A percentile compares a stretch with the other conserved stretches of the same genome.
phyloP scores from a whole-genome alignment of 345 rosid species.

The Atalantia buxifolia region DNA sequence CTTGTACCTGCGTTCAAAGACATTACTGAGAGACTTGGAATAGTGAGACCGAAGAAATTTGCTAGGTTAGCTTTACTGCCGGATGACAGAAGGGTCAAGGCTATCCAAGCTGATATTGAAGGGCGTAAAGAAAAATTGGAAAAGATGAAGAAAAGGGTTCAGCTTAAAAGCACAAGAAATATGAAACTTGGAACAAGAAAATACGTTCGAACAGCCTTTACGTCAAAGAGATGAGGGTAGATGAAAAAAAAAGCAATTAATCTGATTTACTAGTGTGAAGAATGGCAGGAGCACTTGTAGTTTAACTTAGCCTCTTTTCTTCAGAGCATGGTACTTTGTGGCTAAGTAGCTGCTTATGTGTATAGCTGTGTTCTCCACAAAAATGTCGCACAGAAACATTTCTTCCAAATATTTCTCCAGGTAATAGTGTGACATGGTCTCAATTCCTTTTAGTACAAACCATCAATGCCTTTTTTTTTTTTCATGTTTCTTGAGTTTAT shows the following conservation, averaged over 20 bases:
- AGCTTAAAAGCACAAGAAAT: slow-evolving; percentile 16
- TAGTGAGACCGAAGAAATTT: slow-evolving; percentile 81
- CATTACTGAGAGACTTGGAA: slow-evolving; percentile 72
- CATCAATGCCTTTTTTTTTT: not conserved
- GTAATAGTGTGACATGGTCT: not conserved
- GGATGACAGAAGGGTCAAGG: slow-evolving; percentile 65
- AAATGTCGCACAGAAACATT: not conserved
- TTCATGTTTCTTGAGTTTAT: not conserved
- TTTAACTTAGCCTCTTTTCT: not conserved
- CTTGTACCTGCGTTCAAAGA: slow-evolving; percentile 92
- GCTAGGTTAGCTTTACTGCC: slow-evolving; percentile 78
- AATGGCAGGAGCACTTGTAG: not conserved
- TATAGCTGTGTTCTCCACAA: not conserved
- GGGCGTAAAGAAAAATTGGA: slow-evolving; percentile 58
- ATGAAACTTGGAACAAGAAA: slow-evolving; percentile 23
- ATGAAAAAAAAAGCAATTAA: not conserved
- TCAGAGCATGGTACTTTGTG: not conserved
- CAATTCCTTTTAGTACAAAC: not conserved
- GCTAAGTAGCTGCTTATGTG: not conserved
- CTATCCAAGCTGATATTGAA: slow-evolving; percentile 65
- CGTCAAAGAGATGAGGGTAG: slow-evolving; percentile 7
- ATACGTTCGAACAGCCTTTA: slow-evolving; percentile 18
- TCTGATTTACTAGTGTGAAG: not conserved
- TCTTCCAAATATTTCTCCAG: not conserved
- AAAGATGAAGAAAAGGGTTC: slow-evolving; percentile 45